phyloP scores from a whole-genome alignment of 345 rosid genomes.

The Balakata baccata region DNA sequence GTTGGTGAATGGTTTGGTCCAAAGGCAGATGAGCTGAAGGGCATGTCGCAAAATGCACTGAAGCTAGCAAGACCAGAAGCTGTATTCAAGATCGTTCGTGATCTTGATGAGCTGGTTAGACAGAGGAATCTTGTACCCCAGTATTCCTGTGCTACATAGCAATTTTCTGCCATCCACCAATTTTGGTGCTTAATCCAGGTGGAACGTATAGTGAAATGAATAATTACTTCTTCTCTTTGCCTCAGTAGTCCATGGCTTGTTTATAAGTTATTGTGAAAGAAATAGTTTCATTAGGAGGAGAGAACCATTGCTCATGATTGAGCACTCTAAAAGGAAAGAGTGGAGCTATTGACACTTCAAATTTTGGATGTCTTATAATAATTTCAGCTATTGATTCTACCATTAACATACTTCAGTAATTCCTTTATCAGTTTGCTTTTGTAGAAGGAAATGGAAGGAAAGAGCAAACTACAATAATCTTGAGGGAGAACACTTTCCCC shows the following conservation, averaged over 20 bases:
- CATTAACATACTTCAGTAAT: too few relatives aligned
- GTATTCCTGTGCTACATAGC: slow-evolving; percentile 45
- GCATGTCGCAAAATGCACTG: slow-evolving; percentile 80
- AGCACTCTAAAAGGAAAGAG: too few relatives aligned
- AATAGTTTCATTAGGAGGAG: not conserved
- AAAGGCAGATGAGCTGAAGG: slow-evolving; percentile 60
- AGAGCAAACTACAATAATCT: too few relatives aligned
- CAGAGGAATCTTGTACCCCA: slow-evolving; percentile 62
- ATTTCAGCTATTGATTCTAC: too few relatives aligned
- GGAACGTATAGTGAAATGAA: slow-evolving; percentile 10
- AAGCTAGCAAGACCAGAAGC: slow-evolving; percentile 92
- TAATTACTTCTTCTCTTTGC: slow-evolving; percentile 1
- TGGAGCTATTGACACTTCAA: too few relatives aligned
- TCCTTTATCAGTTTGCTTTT: too few relatives aligned
- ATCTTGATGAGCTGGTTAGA: slow-evolving; percentile 83
- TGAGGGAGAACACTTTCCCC: too few relatives aligned
- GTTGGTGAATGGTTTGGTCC: slow-evolving; percentile 93
- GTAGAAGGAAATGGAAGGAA: too few relatives aligned
- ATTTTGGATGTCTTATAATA: too few relatives aligned
- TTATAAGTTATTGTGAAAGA: not conserved
- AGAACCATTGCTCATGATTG: not conserved
- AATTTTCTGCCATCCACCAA: not conserved
- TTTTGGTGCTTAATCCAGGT: slow-evolving; percentile 17
- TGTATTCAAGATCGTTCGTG: slow-evolving; percentile 90
- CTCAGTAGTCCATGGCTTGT: not conserved